Evolutionary conservation across 2,329 filamentous ascomycete genomes (phyloP).

Genomic region (Leptographium galeiforme): DNA sequence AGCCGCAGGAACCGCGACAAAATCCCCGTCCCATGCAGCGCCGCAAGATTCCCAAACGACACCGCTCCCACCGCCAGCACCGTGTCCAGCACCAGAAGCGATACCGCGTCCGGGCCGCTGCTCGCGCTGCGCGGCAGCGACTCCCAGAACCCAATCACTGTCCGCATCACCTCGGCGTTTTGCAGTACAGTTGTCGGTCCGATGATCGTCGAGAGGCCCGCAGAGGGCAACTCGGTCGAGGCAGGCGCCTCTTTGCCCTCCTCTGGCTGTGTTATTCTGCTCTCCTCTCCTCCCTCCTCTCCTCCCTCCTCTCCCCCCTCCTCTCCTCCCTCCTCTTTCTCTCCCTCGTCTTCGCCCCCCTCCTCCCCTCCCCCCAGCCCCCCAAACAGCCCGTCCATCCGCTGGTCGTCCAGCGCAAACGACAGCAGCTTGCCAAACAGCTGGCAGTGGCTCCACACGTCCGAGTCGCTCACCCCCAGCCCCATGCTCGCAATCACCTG

Average conservation of each 20-base stretch:
- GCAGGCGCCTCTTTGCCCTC: constrained; percentile 4
- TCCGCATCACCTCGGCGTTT: constrained; percentile 50
- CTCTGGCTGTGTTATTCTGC: too few species aligned
- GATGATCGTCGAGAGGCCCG: constrained; percentile 28
- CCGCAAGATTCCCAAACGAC: constrained; percentile 56
- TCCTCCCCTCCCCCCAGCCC: not conserved
- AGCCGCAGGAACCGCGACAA: constrained; percentile 52
- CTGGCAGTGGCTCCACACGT: constrained; percentile 55
- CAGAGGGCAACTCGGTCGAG: too few species aligned
- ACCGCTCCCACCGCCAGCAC: constrained; percentile 42
- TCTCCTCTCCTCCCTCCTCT: not conserved
- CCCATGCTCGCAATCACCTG: constrained; percentile 57
- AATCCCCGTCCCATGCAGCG: constrained; percentile 59
- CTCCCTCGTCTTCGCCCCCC: not conserved
- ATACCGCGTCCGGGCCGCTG: constrained; percentile 30
- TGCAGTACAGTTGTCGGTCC: constrained; percentile 37
- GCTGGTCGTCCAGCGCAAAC: constrained; percentile 68
- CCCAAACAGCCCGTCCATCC: constrained; percentile 44
- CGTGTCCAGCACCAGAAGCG: constrained; percentile 52
- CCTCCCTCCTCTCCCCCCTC: not conserved
- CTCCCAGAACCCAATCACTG: constrained; percentile 51
- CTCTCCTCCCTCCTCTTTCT: not conserved
- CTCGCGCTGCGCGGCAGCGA: constrained; percentile 36
- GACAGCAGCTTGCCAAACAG: constrained; percentile 73
- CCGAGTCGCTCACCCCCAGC: constrained; percentile 49